These are phyloP conservation scores for Heritiera fomes DNA, from an alignment of 345 rosid species.

Conservation along the genomic window DNA sequence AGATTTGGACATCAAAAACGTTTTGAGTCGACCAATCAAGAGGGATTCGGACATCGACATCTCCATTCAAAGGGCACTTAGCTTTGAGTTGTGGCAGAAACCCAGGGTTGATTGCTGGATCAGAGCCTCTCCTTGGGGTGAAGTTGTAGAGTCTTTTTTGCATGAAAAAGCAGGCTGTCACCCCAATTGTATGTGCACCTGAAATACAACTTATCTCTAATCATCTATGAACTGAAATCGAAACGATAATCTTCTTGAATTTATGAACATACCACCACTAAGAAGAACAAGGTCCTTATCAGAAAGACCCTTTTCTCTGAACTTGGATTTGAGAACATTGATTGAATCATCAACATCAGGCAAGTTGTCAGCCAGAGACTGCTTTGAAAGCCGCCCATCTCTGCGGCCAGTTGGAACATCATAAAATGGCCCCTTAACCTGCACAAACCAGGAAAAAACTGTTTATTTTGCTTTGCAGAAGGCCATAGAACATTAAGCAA, in stretches of 20 bases:
- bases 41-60: constrained; percentile 37
- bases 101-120: constrained; percentile 36
- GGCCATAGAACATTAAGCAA: background rate
- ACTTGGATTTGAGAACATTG: constrained; percentile 38
- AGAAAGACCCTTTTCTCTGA: constrained; percentile 48
- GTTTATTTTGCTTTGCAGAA: background rate
- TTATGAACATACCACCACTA: constrained; percentile 41
- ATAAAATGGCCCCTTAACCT: constrained; percentile 52
- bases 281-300: constrained; percentile 51
- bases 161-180: constrained; percentile 59
- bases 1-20: constrained; percentile 44
- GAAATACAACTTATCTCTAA: background rate
- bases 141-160: constrained; percentile 44
- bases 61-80: constrained; percentile 28
- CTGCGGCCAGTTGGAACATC: constrained; percentile 64
- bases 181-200: constrained; percentile 65
- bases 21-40: constrained; percentile 44
- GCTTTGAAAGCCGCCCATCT: constrained; percentile 53
- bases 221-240: background rate
- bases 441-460: background rate
- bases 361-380: constrained; percentile 34
- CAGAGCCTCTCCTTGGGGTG: constrained; percentile 38
- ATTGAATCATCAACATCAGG: constrained; percentile 46
- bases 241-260: background rate
- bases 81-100: constrained; percentile 33